phyloP scores from a whole-genome alignment of 441 rosid species.

The Pelargonium australe region DNA sequence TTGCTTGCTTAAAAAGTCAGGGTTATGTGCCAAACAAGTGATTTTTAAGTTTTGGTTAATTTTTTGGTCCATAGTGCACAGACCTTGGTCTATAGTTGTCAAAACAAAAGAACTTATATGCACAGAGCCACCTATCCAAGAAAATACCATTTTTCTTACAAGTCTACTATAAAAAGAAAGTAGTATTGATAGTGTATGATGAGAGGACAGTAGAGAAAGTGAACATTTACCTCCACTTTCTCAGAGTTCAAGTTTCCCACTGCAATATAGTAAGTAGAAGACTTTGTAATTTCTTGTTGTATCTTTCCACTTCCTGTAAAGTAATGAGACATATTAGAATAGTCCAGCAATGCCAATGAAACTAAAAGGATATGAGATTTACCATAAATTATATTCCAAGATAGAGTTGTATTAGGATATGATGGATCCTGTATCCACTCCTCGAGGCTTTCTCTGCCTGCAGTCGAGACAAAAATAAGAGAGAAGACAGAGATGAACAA shows the following conservation, averaged over 20 bases:
- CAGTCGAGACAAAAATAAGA: constrained; percentile 9
- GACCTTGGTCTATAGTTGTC: no score
- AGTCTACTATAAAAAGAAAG: no score
- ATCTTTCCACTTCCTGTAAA: constrained; percentile 43
- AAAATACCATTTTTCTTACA: no score
- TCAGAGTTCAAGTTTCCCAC: constrained; percentile 41
- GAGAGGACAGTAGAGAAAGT: no score
- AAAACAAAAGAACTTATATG: no score
- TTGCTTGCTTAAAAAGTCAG: no score
- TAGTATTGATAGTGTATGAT: no score
- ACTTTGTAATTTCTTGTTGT: constrained; percentile 31
- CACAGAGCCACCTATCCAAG: no score
- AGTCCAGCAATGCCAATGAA: not conserved
- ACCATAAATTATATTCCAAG: constrained; percentile 53
- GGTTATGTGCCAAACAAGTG: no score
- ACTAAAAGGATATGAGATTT: constrained; percentile 4
- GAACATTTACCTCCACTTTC: constrained; percentile 38
- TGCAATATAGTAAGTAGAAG: constrained; percentile 44
- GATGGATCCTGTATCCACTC: constrained; percentile 57
- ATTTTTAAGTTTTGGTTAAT: no score
- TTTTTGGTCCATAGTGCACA: no score
- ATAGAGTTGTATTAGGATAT: constrained; percentile 44
- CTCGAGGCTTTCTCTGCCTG: constrained; percentile 40
- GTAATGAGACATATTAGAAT: constrained; percentile 1
- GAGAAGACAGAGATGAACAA: not conserved